A percentile compares a stretch with the other conserved stretches of the same genome.
These are phyloP conservation scores for Picea abies DNA, from an alignment of 83 land plant genomes.

Conservation along the genomic window DNA sequence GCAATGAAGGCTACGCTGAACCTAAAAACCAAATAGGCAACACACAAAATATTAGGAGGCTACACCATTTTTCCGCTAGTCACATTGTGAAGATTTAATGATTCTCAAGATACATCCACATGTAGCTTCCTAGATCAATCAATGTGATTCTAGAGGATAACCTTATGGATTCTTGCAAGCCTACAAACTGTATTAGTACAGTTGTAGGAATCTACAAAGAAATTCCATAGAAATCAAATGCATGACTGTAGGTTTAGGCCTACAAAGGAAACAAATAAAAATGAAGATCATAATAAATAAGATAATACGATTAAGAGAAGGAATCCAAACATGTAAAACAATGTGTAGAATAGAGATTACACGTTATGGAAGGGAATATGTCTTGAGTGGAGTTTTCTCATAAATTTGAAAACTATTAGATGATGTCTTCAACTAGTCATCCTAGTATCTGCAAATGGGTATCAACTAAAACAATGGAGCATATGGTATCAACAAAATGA, in stretches of 20 bases:
- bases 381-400: conserved; percentile 98
- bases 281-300: background rate
- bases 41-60: too few species aligned
- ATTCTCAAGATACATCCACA: too few species aligned
- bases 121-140: too few species aligned
- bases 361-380: conserved; percentile 87
- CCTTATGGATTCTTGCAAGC: too few species aligned
- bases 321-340: background rate
- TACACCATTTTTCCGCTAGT: too few species aligned
- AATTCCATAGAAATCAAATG: background rate
- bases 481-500: background rate
- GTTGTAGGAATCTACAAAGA: too few species aligned
- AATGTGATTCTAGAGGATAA: too few species aligned
- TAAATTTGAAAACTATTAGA: conserved; percentile 71
- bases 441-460: conserved; percentile 78
- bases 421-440: conserved; percentile 94
- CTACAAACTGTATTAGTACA: too few species aligned
- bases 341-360: conserved; percentile 41
- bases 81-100: too few species aligned
- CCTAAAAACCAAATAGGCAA: too few species aligned
- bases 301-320: background rate
- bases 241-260: background rate
- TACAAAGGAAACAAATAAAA: background rate
- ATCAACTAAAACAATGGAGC: background rate
- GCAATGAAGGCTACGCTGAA: too few species aligned